phyloP scores from a whole-genome alignment of 2,329 filamentous ascomycete genomes.

The Stagonosporopsis cucurbitacearum region DNA sequence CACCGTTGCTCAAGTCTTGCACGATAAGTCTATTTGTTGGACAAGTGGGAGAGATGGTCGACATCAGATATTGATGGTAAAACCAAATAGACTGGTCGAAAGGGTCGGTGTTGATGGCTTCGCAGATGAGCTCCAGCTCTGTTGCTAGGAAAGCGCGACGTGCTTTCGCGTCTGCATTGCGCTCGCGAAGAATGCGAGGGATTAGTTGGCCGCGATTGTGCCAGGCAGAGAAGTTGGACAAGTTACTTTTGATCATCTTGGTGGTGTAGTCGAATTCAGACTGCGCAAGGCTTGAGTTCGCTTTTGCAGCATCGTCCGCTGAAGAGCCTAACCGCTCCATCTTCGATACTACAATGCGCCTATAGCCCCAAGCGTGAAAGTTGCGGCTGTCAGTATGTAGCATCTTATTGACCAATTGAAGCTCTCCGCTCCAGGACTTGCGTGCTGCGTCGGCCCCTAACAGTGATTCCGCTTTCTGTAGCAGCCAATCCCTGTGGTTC shows the following conservation, averaged over 20 bases:
- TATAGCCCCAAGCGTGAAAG: slow-evolving; percentile 96
- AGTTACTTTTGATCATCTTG: slow-evolving; percentile 80
- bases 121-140: slow-evolving; percentile 77
- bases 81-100: slow-evolving; percentile 98
- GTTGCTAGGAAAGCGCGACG: slow-evolving; percentile 74
- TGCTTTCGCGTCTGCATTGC: slow-evolving; percentile 66
- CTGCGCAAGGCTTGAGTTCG: slow-evolving; percentile 69
- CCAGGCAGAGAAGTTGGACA: slow-evolving; percentile 98
- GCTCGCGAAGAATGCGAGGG: slow-evolving; percentile 73
- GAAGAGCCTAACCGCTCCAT: slow-evolving; percentile 65
- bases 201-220: slow-evolving; percentile 89
- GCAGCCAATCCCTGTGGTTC: slow-evolving; percentile 90
- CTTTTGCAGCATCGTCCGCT: not conserved
- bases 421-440: slow-evolving; percentile 81
- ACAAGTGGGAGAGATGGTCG: slow-evolving; percentile 62
- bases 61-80: slow-evolving; percentile 88
- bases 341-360: slow-evolving; percentile 76
- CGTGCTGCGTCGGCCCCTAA: slow-evolving; percentile 65
- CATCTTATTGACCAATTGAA: slow-evolving; percentile 87
- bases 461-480: slow-evolving; percentile 72
- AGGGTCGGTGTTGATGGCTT: slow-evolving; percentile 84
- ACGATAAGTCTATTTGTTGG: slow-evolving; percentile 65
- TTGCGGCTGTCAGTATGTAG: slow-evolving; percentile 84
- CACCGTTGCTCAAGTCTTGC: slow-evolving; percentile 64
- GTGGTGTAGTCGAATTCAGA: slow-evolving; percentile 88